Conservation (phyloP, 2,329 filamentous ascomycete species). For the Anthostomella pinea region DNA sequence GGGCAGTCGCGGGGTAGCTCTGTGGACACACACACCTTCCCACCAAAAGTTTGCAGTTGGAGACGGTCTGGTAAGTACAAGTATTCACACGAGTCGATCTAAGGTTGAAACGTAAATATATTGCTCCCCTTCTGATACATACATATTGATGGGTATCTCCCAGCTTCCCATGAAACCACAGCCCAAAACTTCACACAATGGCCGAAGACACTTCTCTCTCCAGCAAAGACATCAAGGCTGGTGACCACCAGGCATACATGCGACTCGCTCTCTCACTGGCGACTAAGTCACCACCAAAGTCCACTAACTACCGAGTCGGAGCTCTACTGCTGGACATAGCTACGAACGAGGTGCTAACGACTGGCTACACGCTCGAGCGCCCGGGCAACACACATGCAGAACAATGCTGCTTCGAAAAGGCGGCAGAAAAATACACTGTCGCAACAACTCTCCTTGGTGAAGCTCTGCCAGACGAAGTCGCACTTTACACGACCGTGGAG, state of each 20-base stretch:
- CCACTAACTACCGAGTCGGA: conserved; percentile 91
- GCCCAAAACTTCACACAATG: conserved; percentile 14
- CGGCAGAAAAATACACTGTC: conserved; percentile 46
- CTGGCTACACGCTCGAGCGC: conserved; percentile 88
- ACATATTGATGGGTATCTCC: neutral
- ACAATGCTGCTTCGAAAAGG: conserved; percentile 84
- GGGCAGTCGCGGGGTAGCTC: conserved; percentile 2
- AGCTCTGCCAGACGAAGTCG: conserved; percentile 50
- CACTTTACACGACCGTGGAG: conserved; percentile 91
- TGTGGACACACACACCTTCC: neutral
- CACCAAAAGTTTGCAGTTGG: neutral
- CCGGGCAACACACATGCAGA: conserved; percentile 95
- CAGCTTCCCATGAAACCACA: neutral
- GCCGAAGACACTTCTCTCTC: conserved; percentile 5
- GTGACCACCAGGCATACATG: conserved; percentile 55
- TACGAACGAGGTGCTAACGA: conserved; percentile 62
- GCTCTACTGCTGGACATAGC: conserved; percentile 71
- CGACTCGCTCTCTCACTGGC: conserved; percentile 73
- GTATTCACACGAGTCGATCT: neutral
- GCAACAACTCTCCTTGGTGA: conserved; percentile 53
- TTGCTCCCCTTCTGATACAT: neutral
- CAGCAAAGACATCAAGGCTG: conserved; percentile 27
- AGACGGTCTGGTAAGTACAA: neutral
- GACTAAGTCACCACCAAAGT: conserved; percentile 74
- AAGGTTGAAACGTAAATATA: neutral